A percentile compares a stretch with the other conserved stretches of the same genome.
Evolutionary conservation across 305 asterid species (phyloP).

Genomic region (Salvia sclarea): DNA sequence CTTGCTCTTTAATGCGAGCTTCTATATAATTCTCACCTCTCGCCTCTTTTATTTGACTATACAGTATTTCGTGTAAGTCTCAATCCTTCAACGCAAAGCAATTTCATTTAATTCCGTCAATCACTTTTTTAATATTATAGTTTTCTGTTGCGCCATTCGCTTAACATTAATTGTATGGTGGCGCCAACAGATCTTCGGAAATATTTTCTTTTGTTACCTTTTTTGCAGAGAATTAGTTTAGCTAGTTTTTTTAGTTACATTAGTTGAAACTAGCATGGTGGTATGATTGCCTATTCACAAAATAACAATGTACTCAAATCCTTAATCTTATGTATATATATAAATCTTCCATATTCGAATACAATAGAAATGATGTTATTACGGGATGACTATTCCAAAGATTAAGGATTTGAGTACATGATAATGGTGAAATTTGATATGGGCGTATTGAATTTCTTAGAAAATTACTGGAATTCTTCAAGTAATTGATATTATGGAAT

Average conservation of each 20-base stretch:
- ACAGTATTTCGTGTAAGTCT: slow-evolving; percentile 38
- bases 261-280: not conserved
- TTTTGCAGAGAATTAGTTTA: not conserved
- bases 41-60: slow-evolving; percentile 28
- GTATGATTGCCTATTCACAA: too few species aligned
- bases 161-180: not conserved
- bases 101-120: slow-evolving; percentile 5
- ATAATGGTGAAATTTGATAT: not conserved
- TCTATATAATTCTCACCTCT: slow-evolving; percentile 14
- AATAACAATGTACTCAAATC: too few species aligned
- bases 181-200: slow-evolving; percentile 1
- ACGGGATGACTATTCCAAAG: not conserved
- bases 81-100: slow-evolving; percentile 35
- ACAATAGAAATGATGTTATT: too few species aligned
- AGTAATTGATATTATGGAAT: not conserved
- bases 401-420: not conserved
- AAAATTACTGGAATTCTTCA: not conserved
- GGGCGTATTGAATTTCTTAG: not conserved
- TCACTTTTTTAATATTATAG: slow-evolving; percentile 12
- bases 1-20: slow-evolving; percentile 53
- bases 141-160: not conserved
- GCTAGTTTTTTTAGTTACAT: not conserved
- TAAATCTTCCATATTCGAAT: too few species aligned
- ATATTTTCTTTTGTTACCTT: not conserved
- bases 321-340: too few species aligned